These are phyloP conservation scores for Saccharum spontaneum DNA, from an alignment of 176 grass and related monocot species.

Conservation along the genomic window DNA sequence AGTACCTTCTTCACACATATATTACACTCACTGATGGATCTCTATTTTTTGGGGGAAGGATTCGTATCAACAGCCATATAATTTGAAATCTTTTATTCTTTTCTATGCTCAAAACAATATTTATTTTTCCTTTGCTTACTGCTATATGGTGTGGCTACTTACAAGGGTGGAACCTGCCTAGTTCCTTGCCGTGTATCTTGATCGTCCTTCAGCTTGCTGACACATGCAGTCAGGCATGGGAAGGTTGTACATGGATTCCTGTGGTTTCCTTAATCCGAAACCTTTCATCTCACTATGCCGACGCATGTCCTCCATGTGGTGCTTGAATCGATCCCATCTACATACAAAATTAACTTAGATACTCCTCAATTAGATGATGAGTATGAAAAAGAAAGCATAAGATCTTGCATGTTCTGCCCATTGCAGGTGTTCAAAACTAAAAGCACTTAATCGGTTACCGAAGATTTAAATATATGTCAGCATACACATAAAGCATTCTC, in stretches of 20 bases:
- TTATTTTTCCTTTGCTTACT: slow-evolving; percentile 13
- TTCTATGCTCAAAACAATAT: slow-evolving; percentile 7
- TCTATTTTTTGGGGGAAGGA: not conserved
- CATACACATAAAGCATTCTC: not conserved
- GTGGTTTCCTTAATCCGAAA: slow-evolving; percentile 54
- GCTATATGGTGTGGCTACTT: slow-evolving; percentile 28
- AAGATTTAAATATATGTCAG: not conserved
- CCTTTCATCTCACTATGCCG: slow-evolving; percentile 69
- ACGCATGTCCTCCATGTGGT: slow-evolving; percentile 72
- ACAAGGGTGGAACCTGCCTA: not conserved
- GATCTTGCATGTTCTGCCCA: not conserved
- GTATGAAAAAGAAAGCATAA: not conserved
- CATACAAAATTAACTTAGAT: not conserved
- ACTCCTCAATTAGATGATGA: not conserved
- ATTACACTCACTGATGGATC: not conserved
- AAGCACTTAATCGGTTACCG: not conserved
- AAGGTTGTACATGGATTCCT: slow-evolving; percentile 67
- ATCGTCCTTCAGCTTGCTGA: slow-evolving; percentile 44
- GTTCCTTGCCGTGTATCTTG: not conserved
- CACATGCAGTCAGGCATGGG: slow-evolving; percentile 97
- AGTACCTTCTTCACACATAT: not conserved
- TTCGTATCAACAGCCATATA: slow-evolving; percentile 17
- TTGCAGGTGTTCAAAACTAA: not conserved
- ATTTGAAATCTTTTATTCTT: slow-evolving; percentile 25
- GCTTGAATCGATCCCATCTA: slow-evolving; percentile 88